A percentile compares a stretch with the other conserved stretches of the same genome.
These are phyloP conservation scores for Thelonectria blattea DNA, from an alignment of 2,329 filamentous ascomycete species.

Conservation along the genomic window DNA sequence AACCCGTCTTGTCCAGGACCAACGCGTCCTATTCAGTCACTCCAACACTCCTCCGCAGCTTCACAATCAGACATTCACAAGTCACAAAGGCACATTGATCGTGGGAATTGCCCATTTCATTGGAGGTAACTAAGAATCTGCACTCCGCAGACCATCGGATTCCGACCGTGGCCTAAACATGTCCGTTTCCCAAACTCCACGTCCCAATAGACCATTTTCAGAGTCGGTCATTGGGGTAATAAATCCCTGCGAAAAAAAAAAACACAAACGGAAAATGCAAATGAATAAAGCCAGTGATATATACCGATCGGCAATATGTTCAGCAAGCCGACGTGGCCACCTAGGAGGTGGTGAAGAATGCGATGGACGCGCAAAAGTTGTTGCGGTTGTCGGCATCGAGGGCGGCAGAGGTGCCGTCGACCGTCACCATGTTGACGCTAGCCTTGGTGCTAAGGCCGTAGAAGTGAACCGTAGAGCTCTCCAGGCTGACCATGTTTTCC, in stretches of 20 bases:
- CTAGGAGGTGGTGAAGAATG: conserved; percentile 40
- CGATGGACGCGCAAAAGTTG: conserved; percentile 68
- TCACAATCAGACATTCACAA: too few species aligned
- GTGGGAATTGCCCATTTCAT: conserved; percentile 12
- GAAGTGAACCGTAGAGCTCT: conserved; percentile 69
- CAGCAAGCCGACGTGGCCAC: conserved; percentile 23
- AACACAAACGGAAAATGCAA: conserved; percentile 26
- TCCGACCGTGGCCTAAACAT: conserved; percentile 11
- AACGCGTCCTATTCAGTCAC: too few species aligned
- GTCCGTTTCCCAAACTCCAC: background rate
- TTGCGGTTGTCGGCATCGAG: conserved; percentile 68
- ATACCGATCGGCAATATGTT: conserved; percentile 27
- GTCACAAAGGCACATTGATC: background rate
- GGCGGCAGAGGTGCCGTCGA: conserved; percentile 61
- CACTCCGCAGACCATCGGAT: conserved; percentile 19
- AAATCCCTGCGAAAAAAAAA: conserved; percentile 22
- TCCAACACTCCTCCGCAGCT: too few species aligned
- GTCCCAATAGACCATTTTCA: conserved; percentile 26
- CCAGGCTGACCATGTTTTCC: conserved; percentile 76
- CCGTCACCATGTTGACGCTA: conserved; percentile 72
- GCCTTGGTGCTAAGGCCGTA: conserved; percentile 79
- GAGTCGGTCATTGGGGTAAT: conserved; percentile 1
- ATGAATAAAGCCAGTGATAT: conserved; percentile 21
- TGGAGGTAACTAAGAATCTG: conserved; percentile 20
- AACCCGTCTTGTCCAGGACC: too few species aligned